Evolutionary conservation across 2,329 filamentous ascomycete species (phyloP), one percentile per base, ranked within the genome.

Genomic region (Verticillium dahliae): DNA sequence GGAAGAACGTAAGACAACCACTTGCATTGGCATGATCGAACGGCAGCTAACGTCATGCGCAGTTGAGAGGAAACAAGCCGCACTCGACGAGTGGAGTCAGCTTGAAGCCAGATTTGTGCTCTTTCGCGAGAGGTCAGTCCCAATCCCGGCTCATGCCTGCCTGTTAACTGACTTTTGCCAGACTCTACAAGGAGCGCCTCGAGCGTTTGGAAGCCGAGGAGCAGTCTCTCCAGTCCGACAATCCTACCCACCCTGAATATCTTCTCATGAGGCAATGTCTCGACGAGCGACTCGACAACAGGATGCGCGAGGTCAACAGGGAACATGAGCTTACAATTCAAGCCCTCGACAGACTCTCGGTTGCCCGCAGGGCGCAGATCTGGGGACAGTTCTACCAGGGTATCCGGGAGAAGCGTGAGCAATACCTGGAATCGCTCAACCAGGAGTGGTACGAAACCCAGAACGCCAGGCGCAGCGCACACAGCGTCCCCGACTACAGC

Each of bases 401-500:
- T 57, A 85, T 93, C 38, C 87, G 95, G 61, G 91, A 96, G 70
- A 84, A 90, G 66, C 87, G 95, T 63, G 94, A 98, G 73, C 83
- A 84, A 61, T 85, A 90, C 56, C 81, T 98, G 35, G 90, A 93
- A 65, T 82, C 88, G 62, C 86, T 97, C 62, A 94, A 95, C 69
- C 87, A 92, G 73, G 88, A 95, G 67, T 96, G 94, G 83, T 97
- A 96, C 75, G 89, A 94, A 67, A 91, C 98, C 62, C 94, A 98
- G 73, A 88, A 91, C 67, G 92, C 96, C 71, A 87, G 95, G 62
- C 87, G 93, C 69, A 90, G 88, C 65, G 90, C 91, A 64, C 89
- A 91, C 69, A 88, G 90, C 63, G 86, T 93, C 66, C 87, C 90
- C 50, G 91, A 95, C 68, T 97, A 90, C 71, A 88, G 89, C 61